Evolutionary conservation across 768 basidiomycete species (phyloP), one percentile per base, ranked within the genome.

Genomic region (Hortiboletus campestris): DNA sequence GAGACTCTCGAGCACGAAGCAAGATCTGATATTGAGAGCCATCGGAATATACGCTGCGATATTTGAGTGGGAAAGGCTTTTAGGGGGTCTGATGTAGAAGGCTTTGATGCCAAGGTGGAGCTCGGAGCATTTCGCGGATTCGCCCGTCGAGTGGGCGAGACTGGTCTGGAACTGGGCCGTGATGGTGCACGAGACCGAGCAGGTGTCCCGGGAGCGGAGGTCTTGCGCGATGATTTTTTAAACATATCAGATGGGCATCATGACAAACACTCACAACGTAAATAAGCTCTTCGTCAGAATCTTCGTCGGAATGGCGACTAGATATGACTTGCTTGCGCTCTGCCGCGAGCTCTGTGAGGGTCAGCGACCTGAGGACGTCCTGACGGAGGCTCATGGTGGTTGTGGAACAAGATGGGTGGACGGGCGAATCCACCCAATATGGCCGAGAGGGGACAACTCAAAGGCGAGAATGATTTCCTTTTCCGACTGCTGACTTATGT

Each of bases 1-100:
- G 84, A 91, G 6, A 96, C 92, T 34, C 86, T 72, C 22, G 92
- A 81, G 64, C 91, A 94, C 51, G 81, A 79, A 5, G 89, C 86
- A 38, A 96, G 80, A 52, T 91, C 85, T 54, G 72, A 72, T 29
- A 88, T 73, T 13, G 81, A 71, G 7, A 97, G 75, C 49, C 72
- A 71, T 1, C 80, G 69, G 65, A 96, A 94, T 54, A 96, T 84
- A 17, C 81, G 77, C 63, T 95, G 92, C 1, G 86, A 86, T 19
- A 94, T 64, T 60, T 93, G 88, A 9, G 92, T 94, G 2, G 91
- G 89, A 43, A 97, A 79, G 2, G 73, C 78, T 58, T 78, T 83
- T 28, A 94, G 78, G 0, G 86, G 86, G 67, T 94, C 91, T 5
- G 60, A 63, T 31, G 70, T 63, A 41, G 57, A 56, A 41, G 63